A percentile compares a stretch with the other conserved stretches of the same genome.
Evolutionary conservation across 2,329 filamentous ascomycete species (phyloP).

Genomic region (Pestalotiopsis sp.): DNA sequence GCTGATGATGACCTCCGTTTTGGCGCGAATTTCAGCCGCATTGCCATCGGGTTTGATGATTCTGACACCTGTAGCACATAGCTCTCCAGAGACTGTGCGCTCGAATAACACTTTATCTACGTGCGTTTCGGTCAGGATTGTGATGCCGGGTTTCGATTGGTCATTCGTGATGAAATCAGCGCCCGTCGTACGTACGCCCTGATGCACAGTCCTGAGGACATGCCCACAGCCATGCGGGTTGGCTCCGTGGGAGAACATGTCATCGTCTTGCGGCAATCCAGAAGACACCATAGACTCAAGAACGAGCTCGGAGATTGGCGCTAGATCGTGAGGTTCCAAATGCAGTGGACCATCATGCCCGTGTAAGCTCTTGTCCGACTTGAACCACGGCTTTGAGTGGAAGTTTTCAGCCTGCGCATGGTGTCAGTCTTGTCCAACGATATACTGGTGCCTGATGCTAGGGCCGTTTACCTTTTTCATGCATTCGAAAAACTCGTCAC

Average conservation of each 20-base stretch:
- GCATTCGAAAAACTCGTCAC: constrained; percentile 55
- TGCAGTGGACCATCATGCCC: constrained; percentile 53
- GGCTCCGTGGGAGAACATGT: constrained; percentile 57
- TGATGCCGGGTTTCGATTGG: constrained; percentile 41
- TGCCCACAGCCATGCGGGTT: constrained; percentile 57
- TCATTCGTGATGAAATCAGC: constrained; percentile 51
- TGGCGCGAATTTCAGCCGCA: constrained; percentile 33
- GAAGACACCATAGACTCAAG: constrained; percentile 54
- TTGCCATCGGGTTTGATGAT: constrained; percentile 44
- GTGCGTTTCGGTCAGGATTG: constrained; percentile 45
- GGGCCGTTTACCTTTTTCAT: constrained; percentile 49
- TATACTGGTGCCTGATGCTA: background rate
- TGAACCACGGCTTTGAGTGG: constrained; percentile 57
- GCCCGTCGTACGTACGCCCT: constrained; percentile 51
- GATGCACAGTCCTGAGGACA: constrained; percentile 50
- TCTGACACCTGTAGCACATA: constrained; percentile 40
- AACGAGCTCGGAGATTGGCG: constrained; percentile 56
- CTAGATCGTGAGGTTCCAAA: constrained; percentile 57
- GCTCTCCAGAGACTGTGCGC: constrained; percentile 27
- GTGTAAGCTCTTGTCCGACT: constrained; percentile 46
- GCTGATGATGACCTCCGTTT: constrained; percentile 40
- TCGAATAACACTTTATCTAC: constrained; percentile 55
- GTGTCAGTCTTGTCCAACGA: background rate
- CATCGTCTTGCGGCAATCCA: constrained; percentile 53
- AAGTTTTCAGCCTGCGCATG: constrained; percentile 51